These are phyloP conservation scores for Taphrina deformans DNA, from an alignment of 1,139 yeast species.

Conservation along the genomic window DNA sequence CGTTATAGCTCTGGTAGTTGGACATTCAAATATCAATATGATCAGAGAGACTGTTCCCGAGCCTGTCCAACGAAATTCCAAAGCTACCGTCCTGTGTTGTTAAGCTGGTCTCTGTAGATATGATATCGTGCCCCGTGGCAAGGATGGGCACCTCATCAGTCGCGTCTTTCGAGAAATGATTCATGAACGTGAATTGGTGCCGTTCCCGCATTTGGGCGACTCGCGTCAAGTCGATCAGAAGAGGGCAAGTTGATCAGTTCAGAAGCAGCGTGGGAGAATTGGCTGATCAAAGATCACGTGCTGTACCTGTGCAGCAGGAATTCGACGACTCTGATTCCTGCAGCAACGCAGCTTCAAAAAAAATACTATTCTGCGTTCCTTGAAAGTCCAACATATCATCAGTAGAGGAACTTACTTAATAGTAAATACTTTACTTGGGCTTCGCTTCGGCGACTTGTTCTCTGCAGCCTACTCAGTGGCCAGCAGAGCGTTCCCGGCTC, in stretches of 20 bases:
- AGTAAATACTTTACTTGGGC: slow-evolving; percentile 31
- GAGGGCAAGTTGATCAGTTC: background rate
- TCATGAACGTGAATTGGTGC: slow-evolving; percentile 2
- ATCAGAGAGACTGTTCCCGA: too few species aligned
- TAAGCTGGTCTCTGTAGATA: too few species aligned
- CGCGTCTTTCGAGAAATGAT: slow-evolving; percentile 9
- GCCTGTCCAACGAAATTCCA: too few species aligned
- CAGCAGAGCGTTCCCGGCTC: slow-evolving; percentile 32
- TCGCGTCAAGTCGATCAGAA: background rate
- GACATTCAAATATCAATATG: background rate
- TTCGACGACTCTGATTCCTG: background rate
- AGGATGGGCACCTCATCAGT: background rate
- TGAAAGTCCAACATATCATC: slow-evolving; percentile 4
- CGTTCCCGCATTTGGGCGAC: background rate
- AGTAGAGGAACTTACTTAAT: slow-evolving; percentile 30
- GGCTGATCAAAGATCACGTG: background rate
- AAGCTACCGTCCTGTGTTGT: too few species aligned
- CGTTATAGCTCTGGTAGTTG: slow-evolving; percentile 16
- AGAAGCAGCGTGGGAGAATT: background rate
- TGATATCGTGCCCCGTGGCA: too few species aligned
- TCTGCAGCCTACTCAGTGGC: slow-evolving; percentile 31
- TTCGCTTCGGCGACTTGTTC: slow-evolving; percentile 32
- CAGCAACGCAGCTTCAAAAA: too few species aligned
- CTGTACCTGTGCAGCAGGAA: background rate
- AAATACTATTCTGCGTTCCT: too few species aligned